Evolutionary conservation across 1,139 yeast genomes (phyloP), one percentile per base, ranked within the genome.

Genomic region (Hyphopichia fennica): DNA sequence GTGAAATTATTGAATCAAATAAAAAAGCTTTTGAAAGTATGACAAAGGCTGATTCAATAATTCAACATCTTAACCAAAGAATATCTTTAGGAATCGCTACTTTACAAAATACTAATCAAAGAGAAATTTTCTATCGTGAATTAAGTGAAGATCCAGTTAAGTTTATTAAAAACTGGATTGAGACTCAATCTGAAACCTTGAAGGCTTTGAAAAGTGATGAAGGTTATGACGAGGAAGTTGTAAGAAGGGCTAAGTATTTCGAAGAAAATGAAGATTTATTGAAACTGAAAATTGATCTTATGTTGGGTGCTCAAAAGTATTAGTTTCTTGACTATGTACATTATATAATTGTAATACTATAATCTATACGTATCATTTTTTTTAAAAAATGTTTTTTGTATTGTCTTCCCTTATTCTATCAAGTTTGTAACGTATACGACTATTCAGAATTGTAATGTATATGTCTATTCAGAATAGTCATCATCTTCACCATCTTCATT

Each of bases 201-300:
- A 83, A 81, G 60, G 83, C 89, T 15, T 75, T 89, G 50, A 78
- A 85, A 53, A 88, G 95, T 47, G 97, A 91, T 60, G 91, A 87
- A 53, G 90, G 95, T 9, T 87, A 87, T 62, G 89, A 87, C 58
- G 98, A 91, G 63, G 98, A 93, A 59, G 72, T 81, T 25, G 96
- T 89, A 2, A 81, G 99, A 67, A 81, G 84, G 54, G 81, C 96
- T 7, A 79, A 84, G 32, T 90, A 86, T 62, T 91, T 89, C 65
- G 79, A 81, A 37, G 89, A 87, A 46, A 88, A 87, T 46, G 77
- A 73, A 52, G 64, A 61, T 36, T 68, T 87, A 55, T 71, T 90
- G 43, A 78, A 79, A 51, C 93, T 89, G 54, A 88, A 87, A 53
- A 75, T 90, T 42, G 90, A 87, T 50, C 69, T 89, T 41, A 74